Conservation (phyloP, 768 basidiomycete species). For the Boletus rubroflammeus region DNA sequence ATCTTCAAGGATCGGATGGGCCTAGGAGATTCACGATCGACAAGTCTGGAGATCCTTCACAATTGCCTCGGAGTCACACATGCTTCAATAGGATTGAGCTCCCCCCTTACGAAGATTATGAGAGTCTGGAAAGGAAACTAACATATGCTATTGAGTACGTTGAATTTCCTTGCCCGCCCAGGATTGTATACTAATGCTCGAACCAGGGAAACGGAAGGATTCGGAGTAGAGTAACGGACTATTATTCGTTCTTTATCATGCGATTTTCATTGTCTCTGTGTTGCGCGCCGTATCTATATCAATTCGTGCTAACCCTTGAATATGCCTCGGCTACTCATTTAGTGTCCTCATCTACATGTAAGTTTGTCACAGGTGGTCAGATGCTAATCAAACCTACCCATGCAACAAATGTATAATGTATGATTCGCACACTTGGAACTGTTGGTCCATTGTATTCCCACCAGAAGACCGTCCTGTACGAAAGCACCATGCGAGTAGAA, state of each 20-base stretch:
- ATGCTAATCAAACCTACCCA: background rate
- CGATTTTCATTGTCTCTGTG: conserved; percentile 1
- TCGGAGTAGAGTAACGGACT: conserved; percentile 52
- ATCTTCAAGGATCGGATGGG: conserved; percentile 90
- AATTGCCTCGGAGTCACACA: conserved; percentile 87
- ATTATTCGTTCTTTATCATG: conserved; percentile 5
- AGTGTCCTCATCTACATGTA: background rate
- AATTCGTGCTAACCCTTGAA: conserved; percentile 1
- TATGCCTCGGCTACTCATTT: background rate
- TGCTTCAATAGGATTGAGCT: conserved; percentile 91
- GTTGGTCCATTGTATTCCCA: background rate
- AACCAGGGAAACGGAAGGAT: conserved; percentile 72
- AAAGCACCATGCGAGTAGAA: conserved; percentile 53
- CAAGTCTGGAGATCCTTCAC: conserved; percentile 86
- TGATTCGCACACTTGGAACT: conserved; percentile 1
- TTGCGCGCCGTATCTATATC: conserved; percentile 15
- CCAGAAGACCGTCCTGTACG: background rate
- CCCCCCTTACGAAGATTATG: conserved; percentile 86
- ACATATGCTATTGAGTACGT: conserved; percentile 80
- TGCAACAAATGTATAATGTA: conserved; percentile 1
- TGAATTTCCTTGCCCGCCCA: background rate
- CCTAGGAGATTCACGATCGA: conserved; percentile 93
- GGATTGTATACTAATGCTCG: conserved; percentile 4
- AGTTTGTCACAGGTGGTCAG: background rate
- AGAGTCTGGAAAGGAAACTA: conserved; percentile 81